These are phyloP conservation scores for Boechera divaricarpa DNA, from an alignment of 345 rosid species.

Conservation along the genomic window DNA sequence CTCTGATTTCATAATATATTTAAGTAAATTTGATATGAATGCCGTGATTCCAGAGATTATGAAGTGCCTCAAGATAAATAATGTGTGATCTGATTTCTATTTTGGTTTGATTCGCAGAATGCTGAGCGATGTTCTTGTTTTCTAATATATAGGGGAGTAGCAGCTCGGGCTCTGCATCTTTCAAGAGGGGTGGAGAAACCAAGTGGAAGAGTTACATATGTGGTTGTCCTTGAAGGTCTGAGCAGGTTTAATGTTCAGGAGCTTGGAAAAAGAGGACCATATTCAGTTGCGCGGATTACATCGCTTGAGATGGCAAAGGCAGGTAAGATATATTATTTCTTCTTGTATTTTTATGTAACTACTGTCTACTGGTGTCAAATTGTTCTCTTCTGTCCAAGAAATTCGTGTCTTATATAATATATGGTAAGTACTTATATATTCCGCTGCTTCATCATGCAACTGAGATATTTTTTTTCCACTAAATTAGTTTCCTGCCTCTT, in stretches of 20 bases:
- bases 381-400: not conserved
- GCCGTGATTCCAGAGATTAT: constrained; percentile 3
- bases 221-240: constrained; percentile 96
- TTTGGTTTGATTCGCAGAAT: constrained; percentile 18
- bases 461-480: not conserved
- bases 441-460: not conserved
- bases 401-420: not conserved
- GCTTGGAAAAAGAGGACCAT: constrained; percentile 87
- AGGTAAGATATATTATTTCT: constrained; percentile 56
- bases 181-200: constrained; percentile 99
- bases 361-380: not conserved
- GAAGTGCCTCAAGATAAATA: not conserved
- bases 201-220: constrained; percentile 97
- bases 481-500: constrained; percentile 9
- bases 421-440: not conserved
- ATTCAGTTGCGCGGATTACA: constrained; percentile 85
- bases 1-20: not conserved
- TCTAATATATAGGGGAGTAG: constrained; percentile 75
- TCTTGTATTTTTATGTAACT: constrained; percentile 8
- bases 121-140: constrained; percentile 22
- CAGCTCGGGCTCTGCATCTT: constrained; percentile 96
- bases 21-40: not conserved
- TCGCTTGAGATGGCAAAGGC: constrained; percentile 89
- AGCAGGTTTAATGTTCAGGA: constrained; percentile 95
- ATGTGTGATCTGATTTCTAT: constrained; percentile 22